Base-by-base conservation (phyloP, 345 rosid genomes). In the Reutealis trisperma region DNA sequence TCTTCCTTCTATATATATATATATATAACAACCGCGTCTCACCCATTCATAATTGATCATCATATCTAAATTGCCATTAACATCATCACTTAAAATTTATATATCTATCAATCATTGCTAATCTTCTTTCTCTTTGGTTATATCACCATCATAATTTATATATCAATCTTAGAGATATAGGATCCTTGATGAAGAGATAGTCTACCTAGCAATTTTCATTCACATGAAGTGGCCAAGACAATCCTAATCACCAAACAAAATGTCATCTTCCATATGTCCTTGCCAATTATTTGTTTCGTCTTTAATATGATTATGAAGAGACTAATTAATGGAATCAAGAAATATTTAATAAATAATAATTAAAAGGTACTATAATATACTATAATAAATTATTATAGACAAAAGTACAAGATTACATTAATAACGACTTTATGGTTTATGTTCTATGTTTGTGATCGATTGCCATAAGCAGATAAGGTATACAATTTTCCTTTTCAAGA, bases 221-320 rank as follows among this genome's bases (percentile, higher is more conserved):
- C 73, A 70, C 73, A 70, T 51, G 52, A 66, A 66, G 27, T 42
- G 51, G 70, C 44, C 52, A 70, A 70, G 73, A 51, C 37, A 27
- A 27, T 51, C 58, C 73, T 30, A 51, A 3, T 49, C 72, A 68
- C 71, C 58, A n/a, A 44, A 68, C 37, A 68, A 61, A 47, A 24
- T 70, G 60, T 49, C 73, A 51, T 51, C 73, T 70, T 51, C 73
- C 44, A 2, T 0, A 9, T 70, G 61, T 70, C 72, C 15, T 70
- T 70, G 6, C 73, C 61, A 68, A 68, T 68, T 1, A 68, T 47
- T 68, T 68, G 34, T 27, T 68, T 68, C 71, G 11, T 68, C 34
- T 45, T 47, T 18, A 45, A 24, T 25, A 65, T 65, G 69, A 25
- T 65, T 37, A 66, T 42, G 16, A 41, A 66, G 6, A n/a, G 51